Base-by-base conservation (phyloP, 371 early-diverging fungal genomes). In the Choanephora cucurbitarum region DNA sequence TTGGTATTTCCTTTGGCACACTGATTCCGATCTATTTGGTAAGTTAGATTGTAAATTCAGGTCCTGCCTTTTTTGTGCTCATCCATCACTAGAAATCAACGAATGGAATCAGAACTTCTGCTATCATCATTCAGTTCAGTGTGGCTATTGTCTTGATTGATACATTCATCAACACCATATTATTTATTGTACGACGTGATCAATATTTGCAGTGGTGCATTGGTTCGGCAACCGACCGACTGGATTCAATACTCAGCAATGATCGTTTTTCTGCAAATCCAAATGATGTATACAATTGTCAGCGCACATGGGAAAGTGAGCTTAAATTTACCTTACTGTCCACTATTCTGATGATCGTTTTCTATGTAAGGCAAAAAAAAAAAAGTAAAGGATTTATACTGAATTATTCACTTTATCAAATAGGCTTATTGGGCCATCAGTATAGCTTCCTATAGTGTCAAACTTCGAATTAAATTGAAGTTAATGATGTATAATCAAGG, bases 361-460 rank as follows among this genome's bases (percentile, higher is more conserved):
- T 76, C 28, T 79, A 76, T 62, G 80, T 71, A 74, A 67, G 65
- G 7, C 28, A 28, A 5, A 7, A 28, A 28, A 28, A 5, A 28
- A 7, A 7, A 28, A 28, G 28, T 7, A 28, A 28, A 7, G 7
- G 7, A 28, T 28, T 28, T 28, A 5, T 28, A 5, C 7, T 28
- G 3, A 28, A 28, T 7, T 28, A 5, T 28, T 28, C 7, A 5
- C 7, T 28, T 3, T 15, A 42, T 17, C 10, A 32, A 13, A 49
- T 46, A 80, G 80, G 21, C 58, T n/a, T 80, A 80, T 41, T 80
- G 72, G 73, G 72, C 72, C 2, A 55, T 71, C 0, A 74, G 73
- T 44, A 58, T 80, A 6, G 63, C 63, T 53, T 76, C 80, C 5
- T 77, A 66, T 39, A 68, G 65, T 5, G 34, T 58, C 37, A 67